Base-by-base conservation (phyloP, 257 asterid species). In the Lycium ferocissimum region DNA sequence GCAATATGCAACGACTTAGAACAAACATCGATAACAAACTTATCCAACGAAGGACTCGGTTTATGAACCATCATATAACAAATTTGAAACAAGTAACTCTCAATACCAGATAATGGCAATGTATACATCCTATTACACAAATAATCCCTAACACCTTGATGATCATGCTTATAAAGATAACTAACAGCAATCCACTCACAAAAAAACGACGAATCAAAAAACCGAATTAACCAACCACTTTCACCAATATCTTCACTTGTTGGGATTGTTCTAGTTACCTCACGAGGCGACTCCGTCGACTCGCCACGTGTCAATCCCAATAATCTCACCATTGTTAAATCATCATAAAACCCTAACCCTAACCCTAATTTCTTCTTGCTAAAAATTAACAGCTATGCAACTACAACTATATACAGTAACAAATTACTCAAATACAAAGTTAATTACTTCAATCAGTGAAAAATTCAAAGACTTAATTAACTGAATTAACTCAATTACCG, bases 181-280 rank as follows among this genome's bases (percentile, higher is more conserved):
- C 98, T 95, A 70, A 95, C 98, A 51, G 98, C 98, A 88, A 95
- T 95, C 98, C 98, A 95, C 90, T 95, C 98, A 86, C 98, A 95
- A 91, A 95, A 95, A 53, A 95, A 95, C 1, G 98, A 83, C 13
- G 98, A 95, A 88, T 95, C 98, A 38, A 95, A 95, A 91, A 95
- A 95, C 58, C 98, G 92, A 83, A 95, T 94, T 2, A 95, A 90
- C 98, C 98, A 95, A n/a, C 98, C 98, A 84, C 98, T 92, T 88
- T 95, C 98, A 3, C 98, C 98, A 72, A 89, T 86, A 87, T 76
- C 87, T 82, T 94, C 98, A 85, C 97, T 95, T 17, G 98, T 95
- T 83, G 98, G 97, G 88, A 94, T 94, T 84, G 96, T 92, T 84
- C 98, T 94, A 85, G 97, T 95, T 82, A 94, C 94, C 91, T 95